phyloP scores from a whole-genome alignment of 768 basidiomycete genomes.

The Ramaria sp. region DNA sequence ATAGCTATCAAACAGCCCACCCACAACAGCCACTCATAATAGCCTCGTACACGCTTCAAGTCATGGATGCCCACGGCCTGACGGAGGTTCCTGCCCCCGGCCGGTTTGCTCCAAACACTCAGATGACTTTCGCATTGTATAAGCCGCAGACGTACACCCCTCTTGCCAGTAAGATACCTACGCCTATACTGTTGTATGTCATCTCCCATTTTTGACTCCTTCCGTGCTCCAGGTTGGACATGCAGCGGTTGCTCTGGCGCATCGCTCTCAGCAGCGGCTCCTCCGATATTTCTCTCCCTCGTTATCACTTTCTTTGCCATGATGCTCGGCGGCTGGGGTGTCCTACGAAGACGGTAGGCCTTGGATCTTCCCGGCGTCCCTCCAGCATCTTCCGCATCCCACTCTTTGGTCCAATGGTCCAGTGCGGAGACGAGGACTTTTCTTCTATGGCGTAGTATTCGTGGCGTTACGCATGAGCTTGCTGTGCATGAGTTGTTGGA shows the following conservation, averaged over 20 bases:
- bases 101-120: constrained; percentile 55
- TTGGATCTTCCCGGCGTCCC: neutral
- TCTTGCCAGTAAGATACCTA: constrained; percentile 31
- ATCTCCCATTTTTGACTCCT: neutral
- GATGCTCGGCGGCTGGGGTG: constrained; percentile 12
- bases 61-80: constrained; percentile 75
- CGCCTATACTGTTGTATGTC: neutral
- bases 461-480: neutral
- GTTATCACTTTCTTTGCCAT: constrained; percentile 11
- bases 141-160: constrained; percentile 64
- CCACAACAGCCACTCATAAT: constrained; percentile 61
- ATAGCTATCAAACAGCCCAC: constrained; percentile 53
- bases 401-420: no score
- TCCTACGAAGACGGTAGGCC: constrained; percentile 9
- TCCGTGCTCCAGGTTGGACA: constrained; percentile 21
- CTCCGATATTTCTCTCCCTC: constrained; percentile 14
- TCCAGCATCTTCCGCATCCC: neutral
- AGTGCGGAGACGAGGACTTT: neutral
- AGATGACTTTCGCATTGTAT: constrained; percentile 75
- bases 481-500: neutral
- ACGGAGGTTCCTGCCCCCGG: constrained; percentile 50
- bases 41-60: constrained; percentile 65
- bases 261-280: constrained; percentile 15
- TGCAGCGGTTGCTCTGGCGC: constrained; percentile 28
- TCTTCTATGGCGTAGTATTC: neutral